Base-by-base conservation (phyloP, 176 grass and related monocot genomes). In the Bromus sterilis region DNA sequence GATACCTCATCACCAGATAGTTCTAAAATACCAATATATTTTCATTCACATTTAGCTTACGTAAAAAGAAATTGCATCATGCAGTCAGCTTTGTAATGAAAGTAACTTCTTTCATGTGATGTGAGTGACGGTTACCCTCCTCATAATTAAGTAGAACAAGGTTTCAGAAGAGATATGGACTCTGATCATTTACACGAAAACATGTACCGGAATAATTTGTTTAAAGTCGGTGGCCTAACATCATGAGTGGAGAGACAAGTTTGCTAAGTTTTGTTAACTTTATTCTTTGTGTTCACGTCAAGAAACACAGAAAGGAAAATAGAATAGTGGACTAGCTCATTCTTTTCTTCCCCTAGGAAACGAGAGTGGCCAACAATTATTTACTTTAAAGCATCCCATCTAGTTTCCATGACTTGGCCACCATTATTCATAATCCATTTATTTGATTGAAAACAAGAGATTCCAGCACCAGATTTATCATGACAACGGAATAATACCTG, bases 211-310 rank as follows among this genome's bases (percentile, higher is more conserved):
- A n/a, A n/a, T 9, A 16, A 13, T 39, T 25, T 82, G 1, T 32
- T 74, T 36, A 63, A 74, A 63, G 56, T 62, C 30, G 30, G 41
- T 60, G 26, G 74, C 72, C 29, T 74, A 74, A 62, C 56, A 82
- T 63, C 80, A 74, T 74, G 69, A 62, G 39, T 26, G 59, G 80
- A 3, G 39, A 62, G 29, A 62, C 14, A 28, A 14, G 43, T 63
- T 74, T 48, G 28, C 24, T 43, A 21, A 62, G 68, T 35, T 75
- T 1, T 29, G 31, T 29, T 21, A 75, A 7, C 69, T 53, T 75
- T 55, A 75, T 75, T 83, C 71, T 51, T 83, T 75, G 81, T 75
- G 70, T 75, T 62, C 58, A 53, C 43, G 58, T 65, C 74, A 75
- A 83, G 81, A 66, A 83, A 83, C 71, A 53, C 24, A 28, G 57